These are phyloP conservation scores for Kentomonas sorsogonicus DNA, from an alignment of 208 protist genomes.

Conservation along the genomic window DNA sequence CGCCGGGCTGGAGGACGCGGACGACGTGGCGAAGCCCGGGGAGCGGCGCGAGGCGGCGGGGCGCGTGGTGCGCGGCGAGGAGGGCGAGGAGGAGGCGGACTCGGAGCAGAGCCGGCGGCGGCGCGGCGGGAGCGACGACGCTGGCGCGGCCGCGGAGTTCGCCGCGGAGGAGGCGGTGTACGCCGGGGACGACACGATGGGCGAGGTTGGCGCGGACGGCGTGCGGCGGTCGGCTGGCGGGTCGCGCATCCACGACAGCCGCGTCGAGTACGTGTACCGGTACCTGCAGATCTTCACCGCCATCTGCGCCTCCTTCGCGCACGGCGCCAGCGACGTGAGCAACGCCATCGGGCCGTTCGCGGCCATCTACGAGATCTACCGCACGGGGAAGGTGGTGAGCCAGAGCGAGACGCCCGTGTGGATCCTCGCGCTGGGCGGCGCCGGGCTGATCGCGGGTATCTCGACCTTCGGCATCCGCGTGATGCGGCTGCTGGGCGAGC, in stretches of 20 bases:
- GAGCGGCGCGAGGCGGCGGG: background rate
- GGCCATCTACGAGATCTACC: constrained; percentile 56
- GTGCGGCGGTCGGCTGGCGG: constrained; percentile 26
- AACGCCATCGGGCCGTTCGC: constrained; percentile 63
- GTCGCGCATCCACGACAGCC: constrained; percentile 51
- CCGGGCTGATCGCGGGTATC: constrained; percentile 51
- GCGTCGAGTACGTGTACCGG: constrained; percentile 55
- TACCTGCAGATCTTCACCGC: constrained; percentile 74
- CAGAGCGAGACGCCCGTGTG: constrained; percentile 30
- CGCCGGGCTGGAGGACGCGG: background rate
- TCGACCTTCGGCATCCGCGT: constrained; percentile 54
- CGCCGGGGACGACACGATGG: constrained; percentile 14
- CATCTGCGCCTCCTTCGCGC: constrained; percentile 62
- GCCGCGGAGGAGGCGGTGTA: background rate
- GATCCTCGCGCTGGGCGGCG: constrained; percentile 54
- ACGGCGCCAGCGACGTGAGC: constrained; percentile 69
- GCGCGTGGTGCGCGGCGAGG: constrained; percentile 3
- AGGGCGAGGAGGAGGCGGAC: background rate
- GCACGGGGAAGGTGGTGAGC: constrained; percentile 27
- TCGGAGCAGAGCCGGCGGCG: background rate
- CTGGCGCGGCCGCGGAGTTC: constrained; percentile 2
- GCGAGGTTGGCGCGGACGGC: constrained; percentile 8
- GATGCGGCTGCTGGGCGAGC: constrained; percentile 56
- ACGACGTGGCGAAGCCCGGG: background rate
- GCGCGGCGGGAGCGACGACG: constrained; percentile 4